Evolutionary conservation across 331 rosid species (phyloP).

Genomic region (Telfairia occidentalis): DNA sequence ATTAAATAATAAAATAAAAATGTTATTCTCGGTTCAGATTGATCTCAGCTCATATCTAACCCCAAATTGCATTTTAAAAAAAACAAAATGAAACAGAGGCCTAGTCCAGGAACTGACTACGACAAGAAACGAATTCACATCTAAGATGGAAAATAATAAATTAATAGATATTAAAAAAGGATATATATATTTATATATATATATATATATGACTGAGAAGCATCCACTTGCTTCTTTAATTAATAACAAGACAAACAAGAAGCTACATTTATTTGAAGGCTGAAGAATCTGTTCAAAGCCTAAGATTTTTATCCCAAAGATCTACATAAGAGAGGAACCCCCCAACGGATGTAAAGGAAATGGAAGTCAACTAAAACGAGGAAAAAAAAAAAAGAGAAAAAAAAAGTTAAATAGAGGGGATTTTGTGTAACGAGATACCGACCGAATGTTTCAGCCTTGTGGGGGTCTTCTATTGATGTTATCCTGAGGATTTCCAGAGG

Average conservation of each 20-base stretch:
- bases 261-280: constrained; percentile 2
- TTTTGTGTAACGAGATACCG: constrained; percentile 15
- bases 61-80: background rate
- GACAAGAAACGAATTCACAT: background rate
- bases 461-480: constrained; percentile 34
- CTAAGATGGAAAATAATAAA: background rate
- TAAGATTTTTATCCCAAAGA: background rate
- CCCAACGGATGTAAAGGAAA: background rate
- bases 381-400: background rate
- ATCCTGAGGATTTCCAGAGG: constrained; percentile 38
- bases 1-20: background rate
- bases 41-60: background rate
- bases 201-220: no score
- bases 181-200: no score
- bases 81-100: background rate
- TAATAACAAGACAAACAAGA: background rate
- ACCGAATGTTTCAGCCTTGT: constrained; percentile 31
- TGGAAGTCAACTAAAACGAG: background rate
- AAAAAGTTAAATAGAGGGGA: background rate
- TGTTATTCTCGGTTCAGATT: background rate
- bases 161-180: no score
- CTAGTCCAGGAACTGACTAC: background rate
- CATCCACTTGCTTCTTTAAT: background rate
- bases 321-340: background rate
- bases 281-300: background rate